phyloP scores from a whole-genome alignment of 176 grass and related monocot genomes.

The Saccharum officinarum region DNA sequence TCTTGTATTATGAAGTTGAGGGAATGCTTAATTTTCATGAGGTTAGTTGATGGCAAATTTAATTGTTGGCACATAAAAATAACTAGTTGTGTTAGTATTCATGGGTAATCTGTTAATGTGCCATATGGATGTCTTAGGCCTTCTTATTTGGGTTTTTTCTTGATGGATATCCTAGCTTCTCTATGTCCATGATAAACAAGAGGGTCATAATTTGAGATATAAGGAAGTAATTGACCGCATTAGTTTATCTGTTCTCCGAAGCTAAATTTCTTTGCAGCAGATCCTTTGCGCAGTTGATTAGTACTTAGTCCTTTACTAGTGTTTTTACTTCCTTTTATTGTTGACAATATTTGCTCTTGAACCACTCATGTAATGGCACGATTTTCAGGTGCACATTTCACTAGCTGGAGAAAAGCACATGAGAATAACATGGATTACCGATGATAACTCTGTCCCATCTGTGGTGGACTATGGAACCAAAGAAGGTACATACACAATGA shows the following conservation, averaged over 20 bases:
- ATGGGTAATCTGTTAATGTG: background rate
- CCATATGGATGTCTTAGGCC: background rate
- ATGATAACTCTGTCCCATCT: constrained; percentile 64
- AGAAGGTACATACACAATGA: constrained; percentile 54
- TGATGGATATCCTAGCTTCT: background rate
- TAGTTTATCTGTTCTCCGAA: background rate
- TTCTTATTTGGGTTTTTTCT: background rate
- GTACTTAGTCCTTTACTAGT: background rate
- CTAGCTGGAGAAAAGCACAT: constrained; percentile 84
- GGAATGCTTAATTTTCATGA: too few species aligned
- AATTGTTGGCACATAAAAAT: background rate
- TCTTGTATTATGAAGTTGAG: background rate
- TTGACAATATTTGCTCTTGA: constrained; percentile 2
- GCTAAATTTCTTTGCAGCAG: background rate
- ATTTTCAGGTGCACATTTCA: constrained; percentile 89
- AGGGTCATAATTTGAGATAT: background rate
- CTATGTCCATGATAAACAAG: background rate
- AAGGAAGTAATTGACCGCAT: background rate
- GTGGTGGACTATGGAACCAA: constrained; percentile 83
- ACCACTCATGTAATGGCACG: background rate
- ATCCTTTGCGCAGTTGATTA: background rate
- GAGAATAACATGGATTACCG: constrained; percentile 80
- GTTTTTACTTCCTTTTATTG: background rate
- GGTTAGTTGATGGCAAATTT: background rate
- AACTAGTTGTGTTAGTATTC: background rate